Conservation (phyloP, 768 basidiomycete species). For the Pisolithus albus region DNA sequence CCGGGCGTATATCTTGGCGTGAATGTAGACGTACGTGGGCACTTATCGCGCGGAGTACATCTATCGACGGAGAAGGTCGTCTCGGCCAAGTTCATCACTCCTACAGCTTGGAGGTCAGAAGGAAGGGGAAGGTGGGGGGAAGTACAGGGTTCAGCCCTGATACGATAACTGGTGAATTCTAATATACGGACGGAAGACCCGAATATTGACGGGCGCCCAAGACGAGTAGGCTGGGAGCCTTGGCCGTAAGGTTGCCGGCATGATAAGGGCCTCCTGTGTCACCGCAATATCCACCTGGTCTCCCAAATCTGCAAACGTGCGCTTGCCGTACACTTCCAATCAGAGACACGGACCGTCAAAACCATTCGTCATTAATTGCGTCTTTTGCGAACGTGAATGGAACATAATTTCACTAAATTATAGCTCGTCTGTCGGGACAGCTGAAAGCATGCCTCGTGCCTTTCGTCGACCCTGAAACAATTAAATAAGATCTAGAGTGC, state of each 20-base stretch:
- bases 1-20: constrained; percentile 30
- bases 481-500: too few species aligned
- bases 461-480: too few species aligned
- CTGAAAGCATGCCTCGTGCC: too few species aligned
- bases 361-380: too few species aligned
- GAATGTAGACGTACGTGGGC: constrained; percentile 21
- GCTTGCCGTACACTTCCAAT: too few species aligned
- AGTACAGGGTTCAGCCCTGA: background rate
- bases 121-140: too few species aligned
- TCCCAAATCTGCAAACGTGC: too few species aligned
- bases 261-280: background rate
- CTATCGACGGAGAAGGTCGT: constrained; percentile 26
- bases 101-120: background rate
- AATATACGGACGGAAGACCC: background rate
- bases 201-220: background rate
- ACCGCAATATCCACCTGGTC: too few species aligned
- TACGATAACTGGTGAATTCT: background rate
- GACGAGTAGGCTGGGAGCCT: background rate
- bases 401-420: too few species aligned
- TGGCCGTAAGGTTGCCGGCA: background rate
- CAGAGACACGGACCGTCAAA: too few species aligned
- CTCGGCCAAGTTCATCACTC: constrained; percentile 26
- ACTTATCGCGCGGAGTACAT: constrained; percentile 25
- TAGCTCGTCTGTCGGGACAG: too few species aligned
- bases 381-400: too few species aligned